Conservation (phyloP, 768 basidiomycete species). For the Boletus pseudo-olivaceus region DNA sequence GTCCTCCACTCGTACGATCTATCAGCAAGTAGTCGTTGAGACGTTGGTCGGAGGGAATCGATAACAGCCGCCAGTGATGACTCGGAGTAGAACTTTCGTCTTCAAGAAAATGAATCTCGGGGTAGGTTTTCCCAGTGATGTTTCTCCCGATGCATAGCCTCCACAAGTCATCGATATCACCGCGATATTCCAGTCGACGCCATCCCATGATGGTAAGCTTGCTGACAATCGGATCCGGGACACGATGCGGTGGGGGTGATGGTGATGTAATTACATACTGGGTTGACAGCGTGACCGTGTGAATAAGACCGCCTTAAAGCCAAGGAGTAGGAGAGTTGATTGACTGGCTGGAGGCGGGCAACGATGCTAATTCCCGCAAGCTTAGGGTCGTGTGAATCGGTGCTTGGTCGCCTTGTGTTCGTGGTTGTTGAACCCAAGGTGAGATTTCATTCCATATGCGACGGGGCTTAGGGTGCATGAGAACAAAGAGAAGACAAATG, state of each 20-base stretch:
- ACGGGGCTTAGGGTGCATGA: not conserved
- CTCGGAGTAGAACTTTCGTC: too few species aligned
- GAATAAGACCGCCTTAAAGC: not conserved
- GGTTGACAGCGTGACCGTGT: not conserved
- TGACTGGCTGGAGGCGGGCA: too few species aligned
- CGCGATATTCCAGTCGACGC: not conserved
- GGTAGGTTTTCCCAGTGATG: not conserved
- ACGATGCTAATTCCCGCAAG: not conserved
- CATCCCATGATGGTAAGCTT: not conserved
- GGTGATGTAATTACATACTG: not conserved
- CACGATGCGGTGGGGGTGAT: not conserved
- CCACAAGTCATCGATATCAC: not conserved
- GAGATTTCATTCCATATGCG: not conserved
- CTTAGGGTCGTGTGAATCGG: not conserved
- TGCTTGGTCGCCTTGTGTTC: not conserved
- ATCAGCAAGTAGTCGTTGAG: not conserved
- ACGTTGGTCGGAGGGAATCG: not conserved
- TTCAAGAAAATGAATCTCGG: not conserved
- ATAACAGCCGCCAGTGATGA: not conserved
- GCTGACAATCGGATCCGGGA: not conserved
- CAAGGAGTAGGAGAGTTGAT: not conserved
- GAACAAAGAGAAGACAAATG: not conserved
- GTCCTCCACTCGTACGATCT: not conserved
- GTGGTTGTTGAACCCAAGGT: not conserved
- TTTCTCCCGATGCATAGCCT: not conserved